A percentile compares a stretch with the other conserved stretches of the same genome.
phyloP scores from a whole-genome alignment of 768 basidiomycete genomes.

The Kwoniella sp. region DNA sequence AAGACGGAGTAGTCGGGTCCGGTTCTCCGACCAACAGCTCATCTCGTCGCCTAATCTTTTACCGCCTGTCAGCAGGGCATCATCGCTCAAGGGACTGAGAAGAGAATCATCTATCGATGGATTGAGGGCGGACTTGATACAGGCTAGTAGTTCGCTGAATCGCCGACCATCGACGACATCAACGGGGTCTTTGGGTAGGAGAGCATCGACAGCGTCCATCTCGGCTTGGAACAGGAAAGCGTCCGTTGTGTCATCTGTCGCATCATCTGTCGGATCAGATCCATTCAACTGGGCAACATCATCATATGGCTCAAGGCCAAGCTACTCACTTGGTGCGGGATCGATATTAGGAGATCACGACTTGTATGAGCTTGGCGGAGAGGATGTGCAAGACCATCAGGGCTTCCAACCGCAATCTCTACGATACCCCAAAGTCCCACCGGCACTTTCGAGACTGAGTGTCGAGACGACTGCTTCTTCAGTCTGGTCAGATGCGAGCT shows the following conservation, averaged over 20 bases:
- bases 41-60: background rate
- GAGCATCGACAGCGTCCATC: constrained; percentile 7
- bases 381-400: constrained; percentile 1
- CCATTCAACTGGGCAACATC: constrained; percentile 23
- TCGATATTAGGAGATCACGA: background rate
- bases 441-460: constrained; percentile 8
- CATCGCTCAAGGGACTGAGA: constrained; percentile 10
- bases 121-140: constrained; percentile 9
- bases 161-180: constrained; percentile 4
- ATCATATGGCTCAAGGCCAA: constrained; percentile 8
- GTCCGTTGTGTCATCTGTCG: constrained; percentile 1
- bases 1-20: constrained; percentile 20
- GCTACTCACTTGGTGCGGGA: background rate
- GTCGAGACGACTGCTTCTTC: constrained; percentile 15
- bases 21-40: constrained; percentile 22
- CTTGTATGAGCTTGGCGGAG: background rate
- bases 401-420: constrained; percentile 21
- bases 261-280: constrained; percentile 19
- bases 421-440: constrained; percentile 23
- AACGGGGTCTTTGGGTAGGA: background rate
- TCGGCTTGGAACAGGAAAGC: constrained; percentile 2
- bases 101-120: constrained; percentile 25
- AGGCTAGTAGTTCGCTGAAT: constrained; percentile 3
- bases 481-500: constrained; percentile 12
- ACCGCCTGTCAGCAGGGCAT: background rate